These are phyloP conservation scores for Flaveria sonorensis DNA, from an alignment of 129 eudicot species.

Conservation along the genomic window DNA sequence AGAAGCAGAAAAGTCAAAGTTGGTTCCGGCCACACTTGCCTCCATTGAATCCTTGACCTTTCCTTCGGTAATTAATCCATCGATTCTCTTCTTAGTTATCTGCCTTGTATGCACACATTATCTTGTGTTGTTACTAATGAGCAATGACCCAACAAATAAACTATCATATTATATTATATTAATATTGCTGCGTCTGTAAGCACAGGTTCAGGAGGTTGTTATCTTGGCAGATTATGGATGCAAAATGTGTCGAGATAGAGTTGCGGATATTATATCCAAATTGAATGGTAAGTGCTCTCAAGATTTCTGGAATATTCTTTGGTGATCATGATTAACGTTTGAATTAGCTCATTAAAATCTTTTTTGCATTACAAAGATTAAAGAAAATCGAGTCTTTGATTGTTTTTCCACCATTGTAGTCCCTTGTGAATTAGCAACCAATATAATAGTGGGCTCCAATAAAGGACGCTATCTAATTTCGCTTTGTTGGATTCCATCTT, in stretches of 20 bases:
- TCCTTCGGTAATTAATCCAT: conserved; percentile 22
- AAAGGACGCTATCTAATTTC: neutral
- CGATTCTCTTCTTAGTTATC: too few relatives aligned
- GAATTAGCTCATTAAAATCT: too few relatives aligned
- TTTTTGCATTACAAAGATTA: too few relatives aligned
- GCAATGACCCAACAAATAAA: too few relatives aligned
- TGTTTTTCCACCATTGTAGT: neutral
- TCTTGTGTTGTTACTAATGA: neutral
- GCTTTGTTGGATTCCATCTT: neutral
- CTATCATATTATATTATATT: too few relatives aligned
- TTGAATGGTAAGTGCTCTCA: conserved; percentile 58
- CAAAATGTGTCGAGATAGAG: conserved; percentile 67
- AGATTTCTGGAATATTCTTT: neutral
- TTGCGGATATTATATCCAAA: conserved; percentile 61
- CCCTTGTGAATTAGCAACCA: neutral
- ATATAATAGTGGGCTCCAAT: conserved; percentile 19
- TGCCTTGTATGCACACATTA: neutral
- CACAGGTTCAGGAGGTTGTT: conserved; percentile 80
- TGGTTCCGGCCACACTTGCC: conserved; percentile 36
- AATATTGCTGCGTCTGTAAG: neutral
- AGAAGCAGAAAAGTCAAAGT: conserved; percentile 28
- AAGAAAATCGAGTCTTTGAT: neutral
- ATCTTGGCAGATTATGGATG: conserved; percentile 72
- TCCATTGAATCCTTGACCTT: conserved; percentile 36
- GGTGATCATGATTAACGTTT: too few relatives aligned